Evolutionary conservation across 2,329 filamentous ascomycete genomes (phyloP).

Genomic region (Nothophaeocryptopus gaeumannii): DNA sequence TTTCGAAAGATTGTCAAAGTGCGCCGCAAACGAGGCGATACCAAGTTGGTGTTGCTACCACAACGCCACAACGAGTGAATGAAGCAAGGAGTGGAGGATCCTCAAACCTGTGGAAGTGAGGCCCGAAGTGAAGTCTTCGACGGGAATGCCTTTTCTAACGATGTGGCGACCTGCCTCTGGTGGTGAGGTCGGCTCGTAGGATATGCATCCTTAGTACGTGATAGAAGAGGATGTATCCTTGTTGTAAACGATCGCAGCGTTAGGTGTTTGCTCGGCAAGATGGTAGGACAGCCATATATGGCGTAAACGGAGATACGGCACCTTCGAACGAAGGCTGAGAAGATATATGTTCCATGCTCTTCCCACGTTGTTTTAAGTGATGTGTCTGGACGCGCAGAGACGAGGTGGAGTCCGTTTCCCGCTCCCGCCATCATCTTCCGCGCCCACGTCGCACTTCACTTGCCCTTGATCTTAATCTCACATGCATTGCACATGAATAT

Average conservation of each 20-base stretch:
- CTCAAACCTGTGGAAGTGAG: neutral
- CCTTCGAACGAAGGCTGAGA: neutral
- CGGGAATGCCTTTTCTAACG: neutral
- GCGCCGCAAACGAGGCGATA: neutral
- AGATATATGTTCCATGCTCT: neutral
- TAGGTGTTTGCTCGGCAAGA: slow-evolving; percentile 2
- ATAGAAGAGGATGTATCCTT: slow-evolving; percentile 1
- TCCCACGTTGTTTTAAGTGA: neutral
- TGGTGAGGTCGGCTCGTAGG: neutral
- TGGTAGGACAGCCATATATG: neutral
- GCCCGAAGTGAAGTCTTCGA: neutral
- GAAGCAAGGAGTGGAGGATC: no score
- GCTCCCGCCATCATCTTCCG: neutral
- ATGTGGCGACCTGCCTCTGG: neutral
- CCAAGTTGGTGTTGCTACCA: no score
- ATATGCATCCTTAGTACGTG: neutral
- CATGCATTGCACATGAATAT: neutral
- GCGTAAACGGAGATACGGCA: neutral
- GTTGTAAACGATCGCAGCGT: neutral
- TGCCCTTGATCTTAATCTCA: neutral
- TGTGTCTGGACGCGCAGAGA: neutral
- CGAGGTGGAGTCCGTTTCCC: no score
- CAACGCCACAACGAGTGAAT: no score
- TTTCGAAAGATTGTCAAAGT: neutral
- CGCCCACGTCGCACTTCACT: neutral